Conservation (phyloP, 2,329 filamentous ascomycete genomes). For the Trichoderma pleuroti region DNA sequence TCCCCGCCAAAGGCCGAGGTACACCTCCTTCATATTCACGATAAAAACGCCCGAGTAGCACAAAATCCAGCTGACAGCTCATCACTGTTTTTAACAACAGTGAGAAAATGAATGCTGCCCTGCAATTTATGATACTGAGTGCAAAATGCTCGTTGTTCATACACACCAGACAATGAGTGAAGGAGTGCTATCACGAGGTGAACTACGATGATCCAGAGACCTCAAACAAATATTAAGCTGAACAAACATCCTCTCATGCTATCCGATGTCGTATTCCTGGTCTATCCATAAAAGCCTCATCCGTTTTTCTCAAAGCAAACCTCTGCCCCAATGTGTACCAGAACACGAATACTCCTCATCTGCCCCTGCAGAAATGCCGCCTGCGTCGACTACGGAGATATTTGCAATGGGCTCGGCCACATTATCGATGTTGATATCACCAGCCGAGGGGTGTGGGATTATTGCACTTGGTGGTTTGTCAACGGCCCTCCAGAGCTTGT, state of each 20-base stretch:
- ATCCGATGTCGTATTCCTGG: neutral
- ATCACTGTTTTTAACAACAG: neutral
- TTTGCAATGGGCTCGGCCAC: conserved; percentile 26
- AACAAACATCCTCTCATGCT: neutral
- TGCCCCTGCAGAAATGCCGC: conserved; percentile 26
- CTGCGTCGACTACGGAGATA: conserved; percentile 22
- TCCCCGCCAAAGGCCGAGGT: neutral
- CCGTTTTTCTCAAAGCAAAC: neutral
- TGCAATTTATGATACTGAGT: neutral
- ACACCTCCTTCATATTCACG: neutral
- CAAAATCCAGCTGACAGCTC: neutral
- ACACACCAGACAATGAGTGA: neutral
- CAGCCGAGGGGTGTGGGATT: conserved; percentile 26
- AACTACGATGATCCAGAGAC: neutral
- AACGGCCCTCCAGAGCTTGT: conserved; percentile 29
- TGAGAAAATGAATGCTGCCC: neutral
- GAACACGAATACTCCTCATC: conserved; percentile 25
- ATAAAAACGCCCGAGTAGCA: neutral
- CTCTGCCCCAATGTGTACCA: conserved; percentile 26
- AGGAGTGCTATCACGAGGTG: neutral
- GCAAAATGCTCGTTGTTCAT: neutral
- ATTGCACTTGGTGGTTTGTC: conserved; percentile 28
- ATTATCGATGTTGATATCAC: conserved; percentile 23
- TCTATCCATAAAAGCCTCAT: neutral
- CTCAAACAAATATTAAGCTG: neutral